A percentile compares a stretch with the other conserved stretches of the same genome.
Conservation (phyloP, 2,329 filamentous ascomycete genomes). For the Escovopsis sp. region DNA sequence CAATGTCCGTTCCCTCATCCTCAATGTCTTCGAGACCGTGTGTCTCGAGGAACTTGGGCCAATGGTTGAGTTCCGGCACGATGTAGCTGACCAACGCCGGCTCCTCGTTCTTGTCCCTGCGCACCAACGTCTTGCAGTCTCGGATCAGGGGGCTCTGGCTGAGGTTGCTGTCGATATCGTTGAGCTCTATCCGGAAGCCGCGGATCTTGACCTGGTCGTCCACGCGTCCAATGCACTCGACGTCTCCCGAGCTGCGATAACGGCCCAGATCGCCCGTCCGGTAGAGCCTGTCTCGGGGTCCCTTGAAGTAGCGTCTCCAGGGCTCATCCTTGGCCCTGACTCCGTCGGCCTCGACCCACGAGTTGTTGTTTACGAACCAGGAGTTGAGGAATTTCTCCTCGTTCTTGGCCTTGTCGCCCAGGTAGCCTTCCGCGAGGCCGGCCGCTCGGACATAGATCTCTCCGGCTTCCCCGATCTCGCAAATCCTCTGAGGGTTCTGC, state of each 20-base stretch:
- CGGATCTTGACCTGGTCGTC: conserved; percentile 93
- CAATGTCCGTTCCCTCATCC: conserved; percentile 35
- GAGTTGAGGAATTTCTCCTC: conserved; percentile 66
- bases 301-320: conserved; percentile 67
- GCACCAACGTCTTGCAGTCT: conserved; percentile 74
- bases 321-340: conserved; percentile 44
- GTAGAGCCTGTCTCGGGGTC: conserved; percentile 76
- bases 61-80: conserved; percentile 63
- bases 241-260: conserved; percentile 54
- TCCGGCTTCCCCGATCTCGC: conserved; percentile 66
- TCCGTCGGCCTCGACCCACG: conserved; percentile 53
- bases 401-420: conserved; percentile 45
- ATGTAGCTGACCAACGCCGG: conserved; percentile 77
- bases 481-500: conserved; percentile 50
- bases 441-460: conserved; percentile 73
- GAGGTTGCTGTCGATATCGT: conserved; percentile 79
- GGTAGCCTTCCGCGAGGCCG: conserved; percentile 72
- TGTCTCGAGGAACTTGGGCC: conserved; percentile 51
- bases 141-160: conserved; percentile 60
- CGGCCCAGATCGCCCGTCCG: conserved; percentile 74
- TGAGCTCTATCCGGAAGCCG: conserved; percentile 88
- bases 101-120: conserved; percentile 38
- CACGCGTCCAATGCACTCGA: conserved; percentile 64
- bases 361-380: conserved; percentile 68
- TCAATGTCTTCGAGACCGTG: conserved; percentile 38